Conservation (phyloP, 345 rosid genomes). For the Salix udensis region DNA sequence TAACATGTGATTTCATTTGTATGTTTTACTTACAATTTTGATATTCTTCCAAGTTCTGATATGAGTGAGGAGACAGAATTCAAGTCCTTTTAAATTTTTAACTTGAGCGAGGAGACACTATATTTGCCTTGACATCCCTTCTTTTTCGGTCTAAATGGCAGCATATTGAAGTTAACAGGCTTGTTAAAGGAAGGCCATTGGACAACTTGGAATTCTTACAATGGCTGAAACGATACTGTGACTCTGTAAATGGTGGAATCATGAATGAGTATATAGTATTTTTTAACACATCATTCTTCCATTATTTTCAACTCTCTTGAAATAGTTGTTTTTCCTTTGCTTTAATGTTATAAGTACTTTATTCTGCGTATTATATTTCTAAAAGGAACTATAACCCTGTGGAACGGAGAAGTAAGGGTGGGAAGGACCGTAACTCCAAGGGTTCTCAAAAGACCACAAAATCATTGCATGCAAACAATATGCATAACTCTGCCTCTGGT, state of each 20-base stretch:
- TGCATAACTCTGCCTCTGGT: conserved; percentile 36
- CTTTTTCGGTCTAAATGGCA: conserved; percentile 24
- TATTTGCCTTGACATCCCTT: not conserved
- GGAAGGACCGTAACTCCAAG: conserved; percentile 53
- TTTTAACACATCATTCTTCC: not conserved
- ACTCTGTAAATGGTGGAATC: conserved; percentile 92
- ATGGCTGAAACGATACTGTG: conserved; percentile 94
- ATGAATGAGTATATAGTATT: conserved; percentile 68
- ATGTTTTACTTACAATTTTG: not conserved
- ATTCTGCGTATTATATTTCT: conserved; percentile 3
- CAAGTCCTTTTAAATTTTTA: not conserved
- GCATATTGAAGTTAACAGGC: conserved; percentile 92
- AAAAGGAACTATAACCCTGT: conserved; percentile 84
- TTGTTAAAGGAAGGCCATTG: conserved; percentile 85
- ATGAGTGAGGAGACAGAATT: not conserved
- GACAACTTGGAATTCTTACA: conserved; percentile 98
- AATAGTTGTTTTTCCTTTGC: not conserved
- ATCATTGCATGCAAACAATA: conserved; percentile 69
- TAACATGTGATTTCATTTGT: not conserved
- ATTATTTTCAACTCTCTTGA: not conserved
- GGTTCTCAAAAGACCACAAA: conserved; percentile 59
- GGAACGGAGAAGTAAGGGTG: conserved; percentile 77
- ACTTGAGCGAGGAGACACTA: not conserved
- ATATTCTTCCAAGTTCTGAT: not conserved
- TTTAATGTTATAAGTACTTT: not conserved